Base-by-base conservation (phyloP, 805 yeast genomes). In the Schwanniomyces vanrijiae region DNA sequence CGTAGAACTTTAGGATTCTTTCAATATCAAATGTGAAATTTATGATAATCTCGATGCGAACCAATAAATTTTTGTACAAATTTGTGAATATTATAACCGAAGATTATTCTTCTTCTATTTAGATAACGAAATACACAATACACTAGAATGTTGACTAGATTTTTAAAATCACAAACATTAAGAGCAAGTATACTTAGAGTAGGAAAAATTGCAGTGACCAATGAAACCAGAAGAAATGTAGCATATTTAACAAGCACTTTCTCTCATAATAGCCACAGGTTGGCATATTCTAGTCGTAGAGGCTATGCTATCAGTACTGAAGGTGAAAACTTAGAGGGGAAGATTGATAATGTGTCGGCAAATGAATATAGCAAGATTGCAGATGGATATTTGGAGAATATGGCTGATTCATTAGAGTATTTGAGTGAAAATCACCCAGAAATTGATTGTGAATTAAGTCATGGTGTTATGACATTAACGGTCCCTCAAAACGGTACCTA, bases 401-500 rank as follows among this genome's bases (percentile, higher is more conserved):
- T 94, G 37, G 71, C 83, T 16, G 88, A 82, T 40, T 81, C 81
- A 40, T 69, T 88, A 52, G 97, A 91, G 55, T 71, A 60, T 4
- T 69, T 91, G 22, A 74, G 86, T 19, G 96, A 88, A 52, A 64
- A 62, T 3, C 64, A 65, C 43, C 87, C 88, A 4, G 79, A 80
- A 25, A 66, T 89, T n/a, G 90, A 87, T 62, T 78, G 84, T 48
- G 90, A 94, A 67, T 78, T 86, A 59, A 70, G 88, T 55, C 92
- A 86, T 54, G 99, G 99, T 6, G 97, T 94, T 7, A 66, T 94
- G 67, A 83, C 92, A 1, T 64, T 94, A 47, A 80, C 75, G 5
- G 57, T 88, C 14, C 88, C 92, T 3, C 79, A 83, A 1, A 71
- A 74, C 14, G 98, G 97, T 1, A 80, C 91, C 0, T 94, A 94